Evolutionary conservation across 2,329 filamentous ascomycete genomes (phyloP), one percentile per base, ranked within the genome.

Genomic region (Xylaria sp.): DNA sequence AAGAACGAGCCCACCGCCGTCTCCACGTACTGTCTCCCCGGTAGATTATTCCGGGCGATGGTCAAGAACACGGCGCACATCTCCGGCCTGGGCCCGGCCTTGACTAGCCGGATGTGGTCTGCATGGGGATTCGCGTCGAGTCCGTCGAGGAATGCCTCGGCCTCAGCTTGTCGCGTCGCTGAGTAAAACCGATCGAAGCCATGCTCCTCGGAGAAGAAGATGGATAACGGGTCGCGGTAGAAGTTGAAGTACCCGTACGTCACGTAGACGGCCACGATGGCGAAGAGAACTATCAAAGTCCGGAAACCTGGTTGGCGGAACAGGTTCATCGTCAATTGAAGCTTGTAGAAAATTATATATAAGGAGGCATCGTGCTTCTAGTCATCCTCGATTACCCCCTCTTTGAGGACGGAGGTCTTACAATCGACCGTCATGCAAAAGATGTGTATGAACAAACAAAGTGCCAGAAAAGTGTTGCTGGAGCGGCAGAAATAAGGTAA

Each of bases 201-300:
- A 75, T 78, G 77, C 18, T 73, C 39, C 55, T 76, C 74, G 37
- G 77, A 78, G 71, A 78, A 78, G 69, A 78, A 78, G 20, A 78
- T 75, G 51, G 77, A 78, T 7, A 78, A 70, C 2, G 77, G 77
- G 52, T 78, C 77, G 70, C 76, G 77, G 65, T 78, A 78, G 70
- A 78, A 78, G 68, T 74, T 70, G 55, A 74, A 60, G 23, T 72
- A 75, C n/a, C 76, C 77, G 66, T 78, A 78, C 51, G 75, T 65
- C n/a, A 69, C 65, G 66, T 78, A 78, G 58, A 77, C 61, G 41
- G 58, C 65, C 34, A 76, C 70, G 66, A 78, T 34, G 12, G 63
- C 28, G n/a, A 74, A 8, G 56, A 78, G 75, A 9, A 78, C 46
- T 23, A 75, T 48, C 20, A 77, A 70, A 25, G 73, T 71, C 54